Evolutionary conservation across 805 yeast species (phyloP), one percentile per base, ranked within the genome.

Genomic region (Sugiyamaella lignohabitans): DNA sequence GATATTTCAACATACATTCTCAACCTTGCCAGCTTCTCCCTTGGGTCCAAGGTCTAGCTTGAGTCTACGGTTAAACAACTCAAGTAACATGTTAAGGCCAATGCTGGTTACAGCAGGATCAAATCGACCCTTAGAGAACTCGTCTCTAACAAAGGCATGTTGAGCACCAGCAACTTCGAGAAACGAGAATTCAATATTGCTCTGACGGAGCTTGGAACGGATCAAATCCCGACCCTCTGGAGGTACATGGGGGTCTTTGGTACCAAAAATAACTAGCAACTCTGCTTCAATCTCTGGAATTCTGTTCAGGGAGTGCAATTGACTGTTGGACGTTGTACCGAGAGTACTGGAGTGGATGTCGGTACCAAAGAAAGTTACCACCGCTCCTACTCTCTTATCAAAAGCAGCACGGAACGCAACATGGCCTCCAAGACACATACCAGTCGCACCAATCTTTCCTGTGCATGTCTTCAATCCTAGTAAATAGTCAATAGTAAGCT

Each of bases 391-490:
- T 48, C 87, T 66, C 32, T 72, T 68, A 58, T 84, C 87, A 53
- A 83, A 69, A 2, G 82, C 79, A 2, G 80, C 72, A 54, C 94
- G 70, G 66, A 74, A 82, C 1, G 93, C 91, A 56, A 84, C 68
- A 60, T 84, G 93, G 1, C 93, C 94, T 18, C 93, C 93, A 32
- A 84, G 74, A 62, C 94, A 85, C 93, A 85, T 85, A 17, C 93
- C 94, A 2, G 91, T 83, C 39, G 88, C 82, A 32, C 93, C 93
- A 54, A 83, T 75, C 48, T 73, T 76, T 37, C 89, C 89, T 52
- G 75, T 79, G 61, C 84, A 84, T 8, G 87, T 82, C 1, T 72
- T 67, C 53, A 84, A 69, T 1, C 73, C 56, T 41, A 63, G 63
- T 47, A 84, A 69, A 58, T 82, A 78, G 59, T 83, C 87, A 56